Conservation (phyloP, 73 alveolate genomes). For the Durusdinium trenchii region DNA sequence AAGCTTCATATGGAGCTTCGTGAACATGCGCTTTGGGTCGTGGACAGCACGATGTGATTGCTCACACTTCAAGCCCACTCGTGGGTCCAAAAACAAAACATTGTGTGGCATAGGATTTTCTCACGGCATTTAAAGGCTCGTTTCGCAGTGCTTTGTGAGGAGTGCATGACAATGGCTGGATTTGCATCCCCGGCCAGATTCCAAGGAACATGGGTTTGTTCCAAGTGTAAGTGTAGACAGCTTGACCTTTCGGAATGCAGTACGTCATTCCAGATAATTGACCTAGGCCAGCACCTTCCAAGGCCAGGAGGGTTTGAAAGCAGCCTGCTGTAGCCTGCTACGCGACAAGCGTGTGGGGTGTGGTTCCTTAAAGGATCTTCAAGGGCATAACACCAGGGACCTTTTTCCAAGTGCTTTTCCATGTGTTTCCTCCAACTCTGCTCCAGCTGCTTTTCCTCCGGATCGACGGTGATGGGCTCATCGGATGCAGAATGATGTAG, state of each 20-base stretch:
- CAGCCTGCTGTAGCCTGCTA: neutral
- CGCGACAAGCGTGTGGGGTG: neutral
- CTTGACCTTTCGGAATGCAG: neutral
- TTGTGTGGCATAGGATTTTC: neutral
- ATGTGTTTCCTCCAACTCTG: too few species aligned
- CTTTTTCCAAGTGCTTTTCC: too few species aligned
- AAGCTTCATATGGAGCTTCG: conserved; percentile 70
- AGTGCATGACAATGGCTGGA: conserved; percentile 29
- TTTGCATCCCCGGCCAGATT: conserved; percentile 38
- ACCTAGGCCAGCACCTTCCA: neutral
- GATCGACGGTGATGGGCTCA: too few species aligned
- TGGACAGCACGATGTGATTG: neutral
- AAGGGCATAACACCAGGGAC: too few species aligned
- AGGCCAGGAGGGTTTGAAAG: neutral
- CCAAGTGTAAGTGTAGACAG: neutral
- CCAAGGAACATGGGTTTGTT: neutral
- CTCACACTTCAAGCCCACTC: neutral
- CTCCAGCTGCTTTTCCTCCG: too few species aligned
- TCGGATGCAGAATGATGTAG: too few species aligned
- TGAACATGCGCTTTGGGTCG: conserved; percentile 44
- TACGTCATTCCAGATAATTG: neutral
- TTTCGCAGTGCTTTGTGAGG: conserved; percentile 5
- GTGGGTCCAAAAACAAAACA: neutral
- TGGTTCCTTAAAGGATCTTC: neutral
- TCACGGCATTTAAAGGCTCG: neutral